Conservation (phyloP, 108 stramenopile genomes). For the Cyclotella kingstonii region DNA sequence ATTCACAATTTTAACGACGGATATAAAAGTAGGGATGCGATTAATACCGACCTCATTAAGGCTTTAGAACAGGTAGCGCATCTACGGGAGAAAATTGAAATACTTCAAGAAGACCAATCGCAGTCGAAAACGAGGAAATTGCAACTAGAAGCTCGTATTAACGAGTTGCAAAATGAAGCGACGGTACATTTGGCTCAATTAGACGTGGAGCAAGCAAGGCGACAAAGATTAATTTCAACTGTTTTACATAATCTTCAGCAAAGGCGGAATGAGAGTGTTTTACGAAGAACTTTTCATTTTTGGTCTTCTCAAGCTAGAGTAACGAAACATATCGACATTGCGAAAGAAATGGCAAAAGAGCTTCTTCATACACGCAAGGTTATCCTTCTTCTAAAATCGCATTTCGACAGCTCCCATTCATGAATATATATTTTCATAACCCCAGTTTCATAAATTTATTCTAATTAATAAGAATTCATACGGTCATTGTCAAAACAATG, state of each 20-base stretch:
- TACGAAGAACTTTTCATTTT: constrained; percentile 19
- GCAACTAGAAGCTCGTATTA: constrained; percentile 15
- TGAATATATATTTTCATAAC: too few species aligned
- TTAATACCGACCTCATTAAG: constrained; percentile 30
- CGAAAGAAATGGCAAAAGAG: constrained; percentile 39
- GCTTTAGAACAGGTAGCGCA: constrained; percentile 31
- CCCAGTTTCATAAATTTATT: neutral
- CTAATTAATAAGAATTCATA: neutral
- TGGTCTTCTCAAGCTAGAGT: constrained; percentile 28
- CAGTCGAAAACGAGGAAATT: constrained; percentile 27
- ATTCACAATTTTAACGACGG: constrained; percentile 4
- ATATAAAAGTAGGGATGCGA: too few species aligned
- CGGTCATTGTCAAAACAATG: too few species aligned
- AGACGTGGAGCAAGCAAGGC: constrained; percentile 16
- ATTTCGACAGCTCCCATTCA: constrained; percentile 4
- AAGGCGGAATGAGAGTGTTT: constrained; percentile 4
- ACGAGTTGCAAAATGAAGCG: constrained; percentile 25
- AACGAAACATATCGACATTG: constrained; percentile 29
- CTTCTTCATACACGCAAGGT: constrained; percentile 29
- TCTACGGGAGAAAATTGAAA: constrained; percentile 16
- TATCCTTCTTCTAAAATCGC: constrained; percentile 35
- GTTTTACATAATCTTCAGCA: constrained; percentile 19
- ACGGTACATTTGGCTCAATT: constrained; percentile 1
- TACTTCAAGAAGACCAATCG: constrained; percentile 23
- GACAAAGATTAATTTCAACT: constrained; percentile 15